These are phyloP conservation scores for Ascochyta fabae DNA, from an alignment of 2,329 filamentous ascomycete species.

Conservation along the genomic window DNA sequence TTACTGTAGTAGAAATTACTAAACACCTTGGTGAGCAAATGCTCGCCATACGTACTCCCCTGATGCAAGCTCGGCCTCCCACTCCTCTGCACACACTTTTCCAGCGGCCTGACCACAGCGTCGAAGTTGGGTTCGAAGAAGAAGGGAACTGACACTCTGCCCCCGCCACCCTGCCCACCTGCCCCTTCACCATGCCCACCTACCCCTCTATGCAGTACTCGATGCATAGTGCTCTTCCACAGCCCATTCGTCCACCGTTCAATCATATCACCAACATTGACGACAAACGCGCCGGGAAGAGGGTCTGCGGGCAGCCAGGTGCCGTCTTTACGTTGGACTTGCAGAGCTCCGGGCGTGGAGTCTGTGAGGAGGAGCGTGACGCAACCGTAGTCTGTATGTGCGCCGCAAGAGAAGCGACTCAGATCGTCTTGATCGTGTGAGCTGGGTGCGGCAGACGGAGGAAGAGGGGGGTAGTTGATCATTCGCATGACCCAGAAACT, in stretches of 20 bases:
- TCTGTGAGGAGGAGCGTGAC: slow-evolving; percentile 56
- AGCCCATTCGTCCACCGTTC: slow-evolving; percentile 55
- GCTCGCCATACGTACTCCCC: slow-evolving; percentile 51
- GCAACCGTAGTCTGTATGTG: slow-evolving; percentile 56
- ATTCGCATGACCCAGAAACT: slow-evolving; percentile 52
- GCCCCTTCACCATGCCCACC: neutral
- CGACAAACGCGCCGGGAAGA: slow-evolving; percentile 53
- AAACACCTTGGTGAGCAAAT: slow-evolving; percentile 51
- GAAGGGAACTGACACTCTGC: slow-evolving; percentile 44
- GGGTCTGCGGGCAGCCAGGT: slow-evolving; percentile 56
- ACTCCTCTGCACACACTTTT: slow-evolving; percentile 45
- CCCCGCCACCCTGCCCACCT: slow-evolving; percentile 36
- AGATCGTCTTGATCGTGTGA: slow-evolving; percentile 11
- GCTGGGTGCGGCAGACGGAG: slow-evolving; percentile 11
- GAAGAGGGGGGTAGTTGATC: slow-evolving; percentile 49
- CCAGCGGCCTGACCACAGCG: slow-evolving; percentile 48
- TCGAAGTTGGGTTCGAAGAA: slow-evolving; percentile 58
- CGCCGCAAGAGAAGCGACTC: slow-evolving; percentile 50
- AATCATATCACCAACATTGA: slow-evolving; percentile 60
- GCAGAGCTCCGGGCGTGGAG: slow-evolving; percentile 51
- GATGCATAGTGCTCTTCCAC: slow-evolving; percentile 54
- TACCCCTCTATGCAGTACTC: slow-evolving; percentile 51
- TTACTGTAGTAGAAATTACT: slow-evolving; percentile 51
- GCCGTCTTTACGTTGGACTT: slow-evolving; percentile 52
- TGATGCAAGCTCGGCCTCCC: slow-evolving; percentile 40